Base-by-base conservation (phyloP, 352 stramenopile genomes). In the Peronospora belbahrii region DNA sequence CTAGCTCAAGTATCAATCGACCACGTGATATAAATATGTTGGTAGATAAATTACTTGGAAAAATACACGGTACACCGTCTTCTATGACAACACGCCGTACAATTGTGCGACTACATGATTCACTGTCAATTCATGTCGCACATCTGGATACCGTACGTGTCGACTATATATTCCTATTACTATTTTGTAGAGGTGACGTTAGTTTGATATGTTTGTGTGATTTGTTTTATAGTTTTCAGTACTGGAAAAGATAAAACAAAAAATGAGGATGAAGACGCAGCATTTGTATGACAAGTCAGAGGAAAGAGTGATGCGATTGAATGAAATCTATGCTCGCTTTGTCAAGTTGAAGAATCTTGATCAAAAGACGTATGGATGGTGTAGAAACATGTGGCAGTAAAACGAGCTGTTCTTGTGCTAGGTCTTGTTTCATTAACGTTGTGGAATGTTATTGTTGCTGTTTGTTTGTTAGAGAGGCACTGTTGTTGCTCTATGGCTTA, bases 321-420 rank as follows among this genome's bases (percentile, higher is more conserved):
- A 92, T n/a, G 75, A 88, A 45, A 59, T 77, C 19, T 92, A 87
- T 56, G 87, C 73, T 24, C 68, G 78, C 17, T 85, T 89, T 48
- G 70, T 85, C 55, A 79, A 82, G 45, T 75, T 85, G 30, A 81
- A 76, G 31, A 74, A 79, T 39, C 57, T 85, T 20, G 70, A 88
- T 48, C 84, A 81, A 57, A 84, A 85, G 46, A 83, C 67, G 80
- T 91, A 54, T 30, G 53, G 49, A 3, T n/a, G n/a, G 17, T 9
- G 6, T 17, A n/a, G n/a, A n/a, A n/a, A n/a, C n/a, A n/a, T n/a
- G n/a, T n/a, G n/a, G n/a, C n/a, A n/a, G n/a, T n/a, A n/a, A n/a
- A n/a, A n/a, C n/a, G n/a, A n/a, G n/a, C n/a, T n/a, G n/a, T n/a
- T n/a, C n/a, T n/a, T n/a, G n/a, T n/a, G n/a, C n/a, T n/a, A n/a